A percentile compares a stretch with the other conserved stretches of the same genome.
Evolutionary conservation across 2,329 filamentous ascomycete species (phyloP).

Genomic region (Blastomyces gilchristii): DNA sequence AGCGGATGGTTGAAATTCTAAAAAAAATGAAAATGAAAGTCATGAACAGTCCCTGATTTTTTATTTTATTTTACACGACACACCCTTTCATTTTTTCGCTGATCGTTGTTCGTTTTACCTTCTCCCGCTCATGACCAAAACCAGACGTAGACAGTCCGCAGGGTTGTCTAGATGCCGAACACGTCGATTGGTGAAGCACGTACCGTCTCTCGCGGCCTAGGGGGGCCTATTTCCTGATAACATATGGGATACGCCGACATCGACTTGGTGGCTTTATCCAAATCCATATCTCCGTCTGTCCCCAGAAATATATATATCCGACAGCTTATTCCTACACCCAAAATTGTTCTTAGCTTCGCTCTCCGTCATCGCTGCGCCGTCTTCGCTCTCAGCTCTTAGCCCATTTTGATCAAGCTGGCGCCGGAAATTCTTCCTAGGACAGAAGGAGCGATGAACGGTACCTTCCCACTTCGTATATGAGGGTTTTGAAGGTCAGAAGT

Average conservation of each 20-base stretch:
- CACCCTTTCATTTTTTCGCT: not conserved
- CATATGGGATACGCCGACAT: not conserved
- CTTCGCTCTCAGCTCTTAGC: too few species aligned
- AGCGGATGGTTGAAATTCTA: slow-evolving; percentile 12
- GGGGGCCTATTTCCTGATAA: too few species aligned
- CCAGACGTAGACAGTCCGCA: not conserved
- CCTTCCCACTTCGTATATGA: not conserved
- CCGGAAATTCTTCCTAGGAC: too few species aligned
- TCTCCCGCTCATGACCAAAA: not conserved
- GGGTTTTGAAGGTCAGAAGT: too few species aligned
- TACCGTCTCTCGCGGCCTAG: too few species aligned
- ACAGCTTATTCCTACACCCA: too few species aligned
- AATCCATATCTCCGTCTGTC: too few species aligned
- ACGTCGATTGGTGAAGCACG: not conserved
- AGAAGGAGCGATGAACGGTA: not conserved
- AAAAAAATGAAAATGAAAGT: slow-evolving; percentile 13
- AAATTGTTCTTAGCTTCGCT: too few species aligned
- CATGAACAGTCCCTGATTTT: slow-evolving; percentile 12
- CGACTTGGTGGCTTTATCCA: too few species aligned
- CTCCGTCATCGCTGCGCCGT: too few species aligned
- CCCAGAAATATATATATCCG: too few species aligned
- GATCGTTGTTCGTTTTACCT: not conserved
- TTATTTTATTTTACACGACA: not conserved
- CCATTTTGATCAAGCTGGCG: too few species aligned
- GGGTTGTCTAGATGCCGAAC: not conserved